Base-by-base conservation (phyloP, 2,329 filamentous ascomycete species). In the Pseudogymnoascus sp. region DNA sequence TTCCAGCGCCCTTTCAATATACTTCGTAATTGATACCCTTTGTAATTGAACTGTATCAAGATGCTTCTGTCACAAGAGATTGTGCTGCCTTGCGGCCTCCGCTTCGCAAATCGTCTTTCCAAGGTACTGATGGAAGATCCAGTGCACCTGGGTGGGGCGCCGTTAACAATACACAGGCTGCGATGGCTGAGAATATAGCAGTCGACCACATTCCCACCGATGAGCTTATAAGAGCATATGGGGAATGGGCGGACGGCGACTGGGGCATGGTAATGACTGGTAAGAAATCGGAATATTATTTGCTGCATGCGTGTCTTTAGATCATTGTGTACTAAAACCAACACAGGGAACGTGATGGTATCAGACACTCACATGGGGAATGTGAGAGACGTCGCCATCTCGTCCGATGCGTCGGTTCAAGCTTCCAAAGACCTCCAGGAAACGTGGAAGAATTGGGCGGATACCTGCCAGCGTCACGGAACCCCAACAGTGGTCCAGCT, bases 251-350 rank as follows among this genome's bases (percentile, higher is more conserved):
- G 0, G 72, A 78, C 7, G 81, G 80, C 2, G 78, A 76, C n/a
- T 83, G 80, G 80, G 82, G 82, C 1, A 70, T 82, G 66, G 66
- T 83, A 11, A 61, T 83, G n/a, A 82, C 82, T 0, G 77, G 76
- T 73, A 63, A 61, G 26, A 53, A 59, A 13, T 17, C n/a, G 13
- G 60, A 35, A n/a, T 13, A 26, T 26, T 7, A 50, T 50, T 21
- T 50, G 44, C 21, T 26, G 19, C 23, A 46, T 46, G 7, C 21
- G 42, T 9, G 37, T 7, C 10, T 4, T 40, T 17, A 10, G n/a
- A 19, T 17, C 7, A n/a, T 40, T 26, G 42, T n/a, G 42, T 56
- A 56, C 50, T 56, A 56, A 56, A 15, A 56, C 23, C 29, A 33
- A 46, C 15, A 56, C 9, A 56, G 50, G 50, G n/a, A 56, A 56